Evolutionary conservation across 108 stramenopile genomes (phyloP).

Genomic region (Licmophora abbreviata): DNA sequence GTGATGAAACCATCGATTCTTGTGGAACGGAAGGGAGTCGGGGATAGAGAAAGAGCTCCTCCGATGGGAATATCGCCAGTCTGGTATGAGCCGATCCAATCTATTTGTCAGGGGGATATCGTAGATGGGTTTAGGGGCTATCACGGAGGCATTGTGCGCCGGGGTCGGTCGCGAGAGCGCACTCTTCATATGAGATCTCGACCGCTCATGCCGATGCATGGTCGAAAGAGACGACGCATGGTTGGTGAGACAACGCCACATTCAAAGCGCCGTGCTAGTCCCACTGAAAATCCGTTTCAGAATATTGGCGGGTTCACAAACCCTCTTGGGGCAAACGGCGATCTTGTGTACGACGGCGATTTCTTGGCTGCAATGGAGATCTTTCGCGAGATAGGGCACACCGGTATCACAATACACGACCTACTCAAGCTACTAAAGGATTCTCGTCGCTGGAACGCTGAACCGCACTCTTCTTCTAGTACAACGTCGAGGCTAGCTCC

Average conservation of each 20-base stretch:
- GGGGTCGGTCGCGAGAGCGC: neutral
- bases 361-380: constrained; percentile 9
- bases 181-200: neutral
- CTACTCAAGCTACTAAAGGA: constrained; percentile 1
- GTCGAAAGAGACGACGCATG: neutral
- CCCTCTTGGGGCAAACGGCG: neutral
- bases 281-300: neutral
- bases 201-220: neutral
- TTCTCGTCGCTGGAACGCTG: neutral
- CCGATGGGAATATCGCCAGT: no score
- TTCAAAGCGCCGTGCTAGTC: neutral
- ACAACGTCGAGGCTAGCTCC: no score
- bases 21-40: neutral
- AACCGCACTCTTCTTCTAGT: no score
- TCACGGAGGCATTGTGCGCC: neutral
- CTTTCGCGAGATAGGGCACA: constrained; percentile 9
- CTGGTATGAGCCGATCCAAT: neutral
- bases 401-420: neutral
- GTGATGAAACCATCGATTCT: neutral
- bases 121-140: constrained; percentile 13
- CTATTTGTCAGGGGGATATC: constrained; percentile 16
- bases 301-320: neutral
- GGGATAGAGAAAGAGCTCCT: no score
- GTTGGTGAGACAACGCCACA: neutral
- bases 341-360: neutral